A percentile compares a stretch with the other conserved stretches of the same genome.
Evolutionary conservation across 495 filamentous ascomycete genomes (phyloP).

Genomic region (Neurospora sublineolata): DNA sequence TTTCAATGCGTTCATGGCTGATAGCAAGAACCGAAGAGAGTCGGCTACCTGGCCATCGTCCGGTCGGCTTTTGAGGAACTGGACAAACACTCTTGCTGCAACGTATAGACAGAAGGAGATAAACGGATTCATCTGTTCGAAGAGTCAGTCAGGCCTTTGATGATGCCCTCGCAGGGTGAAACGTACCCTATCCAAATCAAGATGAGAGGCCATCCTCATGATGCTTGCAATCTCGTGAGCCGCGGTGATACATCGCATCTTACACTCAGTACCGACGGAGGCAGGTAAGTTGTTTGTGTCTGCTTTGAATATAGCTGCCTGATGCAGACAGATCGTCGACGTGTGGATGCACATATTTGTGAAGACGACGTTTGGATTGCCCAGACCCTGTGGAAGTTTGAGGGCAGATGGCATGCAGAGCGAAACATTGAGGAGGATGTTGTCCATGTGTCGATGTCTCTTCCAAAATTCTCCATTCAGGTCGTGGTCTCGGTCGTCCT

Average conservation of each 20-base stretch:
- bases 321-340: conserved; percentile 91
- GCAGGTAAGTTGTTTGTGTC: conserved; percentile 75
- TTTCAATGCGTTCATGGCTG: conserved; percentile 81
- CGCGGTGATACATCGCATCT: conserved; percentile 83
- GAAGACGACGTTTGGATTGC: conserved; percentile 81
- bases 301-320: conserved; percentile 95
- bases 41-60: conserved; percentile 72
- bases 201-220: conserved; percentile 88
- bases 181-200: conserved; percentile 75
- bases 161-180: background rate
- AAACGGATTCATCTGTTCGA: conserved; percentile 80
- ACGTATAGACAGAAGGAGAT: conserved; percentile 95
- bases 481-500: conserved; percentile 74
- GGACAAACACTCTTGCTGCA: conserved; percentile 85
- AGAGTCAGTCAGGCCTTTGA: background rate
- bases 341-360: conserved; percentile 96
- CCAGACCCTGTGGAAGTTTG: conserved; percentile 64
- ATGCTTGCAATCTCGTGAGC: conserved; percentile 92
- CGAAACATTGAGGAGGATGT: conserved; percentile 75
- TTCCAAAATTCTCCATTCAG: conserved; percentile 95
- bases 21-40: conserved; percentile 79
- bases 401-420: conserved; percentile 75
- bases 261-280: conserved; percentile 74
- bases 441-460: conserved; percentile 79
- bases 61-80: conserved; percentile 81